phyloP scores from a whole-genome alignment of 441 rosid species.

The Pelargonium myrrhifolium region DNA sequence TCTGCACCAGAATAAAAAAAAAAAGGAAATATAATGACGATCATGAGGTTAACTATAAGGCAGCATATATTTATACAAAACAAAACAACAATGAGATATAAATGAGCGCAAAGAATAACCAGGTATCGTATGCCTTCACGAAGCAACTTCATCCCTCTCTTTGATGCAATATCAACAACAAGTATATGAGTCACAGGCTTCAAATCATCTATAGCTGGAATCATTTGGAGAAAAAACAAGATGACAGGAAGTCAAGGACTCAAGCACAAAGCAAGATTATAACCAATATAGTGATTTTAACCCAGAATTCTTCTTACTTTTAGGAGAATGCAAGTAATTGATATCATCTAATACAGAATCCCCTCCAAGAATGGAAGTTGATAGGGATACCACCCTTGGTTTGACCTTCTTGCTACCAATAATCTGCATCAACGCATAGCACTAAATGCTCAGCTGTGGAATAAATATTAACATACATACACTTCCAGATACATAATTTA shows the following conservation, averaged over 20 bases:
- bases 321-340: conserved; percentile 82
- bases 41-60: conserved; percentile 5
- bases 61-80: not conserved
- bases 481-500: conserved; percentile 1
- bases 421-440: conserved; percentile 45
- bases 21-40: conserved; percentile 23
- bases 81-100: conserved; percentile 8
- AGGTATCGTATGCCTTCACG: conserved; percentile 83
- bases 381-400: conserved; percentile 63
- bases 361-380: conserved; percentile 52
- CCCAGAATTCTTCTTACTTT: conserved; percentile 47
- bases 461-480: not conserved
- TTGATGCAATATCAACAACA: conserved; percentile 60
- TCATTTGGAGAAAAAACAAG: conserved; percentile 21
- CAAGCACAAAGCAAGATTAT: conserved; percentile 14
- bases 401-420: conserved; percentile 55
- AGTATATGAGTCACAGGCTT: conserved; percentile 97
- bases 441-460: conserved; percentile 14
- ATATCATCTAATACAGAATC: conserved; percentile 56
- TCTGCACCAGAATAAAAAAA: conserved; percentile 39
- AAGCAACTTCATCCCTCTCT: conserved; percentile 75
- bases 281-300: conserved; percentile 9
- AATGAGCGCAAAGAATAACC: conserved; percentile 36
- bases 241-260: conserved; percentile 21
- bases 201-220: conserved; percentile 69